These are phyloP conservation scores for Bipolaris cookei DNA, from an alignment of 2,329 filamentous ascomycete species.

Conservation along the genomic window DNA sequence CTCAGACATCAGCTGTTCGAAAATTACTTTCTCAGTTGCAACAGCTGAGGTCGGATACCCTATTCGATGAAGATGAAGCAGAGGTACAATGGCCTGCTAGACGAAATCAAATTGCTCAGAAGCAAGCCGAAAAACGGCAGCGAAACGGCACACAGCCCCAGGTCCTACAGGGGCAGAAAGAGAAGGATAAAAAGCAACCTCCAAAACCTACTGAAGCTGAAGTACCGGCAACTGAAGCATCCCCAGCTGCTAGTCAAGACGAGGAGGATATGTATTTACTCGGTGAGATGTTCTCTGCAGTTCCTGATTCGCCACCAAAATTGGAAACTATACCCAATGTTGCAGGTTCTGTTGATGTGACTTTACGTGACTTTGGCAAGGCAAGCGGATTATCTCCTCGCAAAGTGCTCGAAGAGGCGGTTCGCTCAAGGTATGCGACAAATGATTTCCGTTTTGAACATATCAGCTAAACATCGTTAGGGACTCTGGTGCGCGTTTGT, in stretches of 20 bases:
- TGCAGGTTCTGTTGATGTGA: constrained; percentile 59
- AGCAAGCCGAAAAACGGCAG: constrained; percentile 41
- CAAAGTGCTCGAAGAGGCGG: constrained; percentile 83
- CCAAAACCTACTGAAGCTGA: not conserved
- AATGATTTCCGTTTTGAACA: not conserved
- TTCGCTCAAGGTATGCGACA: constrained; percentile 70
- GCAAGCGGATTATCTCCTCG: constrained; percentile 77
- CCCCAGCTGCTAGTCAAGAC: constrained; percentile 30
- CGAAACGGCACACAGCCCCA: not conserved
- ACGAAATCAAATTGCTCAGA: constrained; percentile 52
- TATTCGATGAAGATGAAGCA: constrained; percentile 58
- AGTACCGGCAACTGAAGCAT: not conserved
- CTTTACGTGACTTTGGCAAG: constrained; percentile 83
- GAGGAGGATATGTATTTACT: constrained; percentile 64
- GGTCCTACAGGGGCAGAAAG: not conserved
- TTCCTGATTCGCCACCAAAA: constrained; percentile 53
- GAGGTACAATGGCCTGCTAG: constrained; percentile 55
- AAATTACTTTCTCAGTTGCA: constrained; percentile 76
- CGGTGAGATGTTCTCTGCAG: constrained; percentile 63
- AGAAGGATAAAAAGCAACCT: not conserved
- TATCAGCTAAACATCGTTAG: constrained; percentile 50
- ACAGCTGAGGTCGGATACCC: constrained; percentile 70
- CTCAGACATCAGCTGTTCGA: constrained; percentile 58
- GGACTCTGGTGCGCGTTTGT: constrained; percentile 72
- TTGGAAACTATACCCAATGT: constrained; percentile 21